Evolutionary conservation across 1,284 basidiomycete species (phyloP).

Genomic region (Pterulicium gracile): DNA sequence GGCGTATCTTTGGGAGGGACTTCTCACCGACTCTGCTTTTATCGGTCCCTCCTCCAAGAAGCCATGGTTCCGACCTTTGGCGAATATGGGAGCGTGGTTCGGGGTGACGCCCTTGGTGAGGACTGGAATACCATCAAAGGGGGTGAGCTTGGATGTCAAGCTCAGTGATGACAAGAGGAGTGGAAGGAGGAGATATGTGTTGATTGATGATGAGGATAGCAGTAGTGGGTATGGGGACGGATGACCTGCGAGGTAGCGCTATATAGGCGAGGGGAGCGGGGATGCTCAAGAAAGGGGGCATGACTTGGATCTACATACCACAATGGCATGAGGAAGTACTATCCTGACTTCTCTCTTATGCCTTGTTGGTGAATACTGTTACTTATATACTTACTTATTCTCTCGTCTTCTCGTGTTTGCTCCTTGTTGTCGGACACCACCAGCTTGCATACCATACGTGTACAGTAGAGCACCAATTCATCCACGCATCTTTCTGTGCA

Average conservation of each 20-base stretch:
- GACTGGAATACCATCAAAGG: conserved; percentile 34
- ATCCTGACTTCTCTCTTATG: too few relatives aligned
- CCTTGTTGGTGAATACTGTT: too few relatives aligned
- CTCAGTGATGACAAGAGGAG: conserved; percentile 34
- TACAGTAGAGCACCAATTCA: neutral
- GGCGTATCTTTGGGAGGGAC: conserved; percentile 61
- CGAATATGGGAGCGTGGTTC: conserved; percentile 56
- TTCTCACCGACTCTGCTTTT: conserved; percentile 23
- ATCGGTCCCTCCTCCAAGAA: neutral
- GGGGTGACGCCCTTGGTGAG: conserved; percentile 55
- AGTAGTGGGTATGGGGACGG: too few relatives aligned
- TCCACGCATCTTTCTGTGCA: neutral
- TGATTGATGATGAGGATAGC: conserved; percentile 20
- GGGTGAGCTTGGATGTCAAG: conserved; percentile 47
- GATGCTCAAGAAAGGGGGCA: too few relatives aligned
- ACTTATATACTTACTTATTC: neutral
- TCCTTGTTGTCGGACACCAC: too few relatives aligned
- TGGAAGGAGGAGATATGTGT: conserved; percentile 35
- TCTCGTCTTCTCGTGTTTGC: neutral
- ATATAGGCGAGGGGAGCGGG: too few relatives aligned
- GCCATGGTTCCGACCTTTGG: conserved; percentile 18
- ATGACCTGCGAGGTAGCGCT: too few relatives aligned
- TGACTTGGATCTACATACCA: too few relatives aligned
- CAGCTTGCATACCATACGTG: neutral
- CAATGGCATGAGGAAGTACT: too few relatives aligned